phyloP scores from a whole-genome alignment of 257 asterid species.

The Rubia yunnanensis region DNA sequence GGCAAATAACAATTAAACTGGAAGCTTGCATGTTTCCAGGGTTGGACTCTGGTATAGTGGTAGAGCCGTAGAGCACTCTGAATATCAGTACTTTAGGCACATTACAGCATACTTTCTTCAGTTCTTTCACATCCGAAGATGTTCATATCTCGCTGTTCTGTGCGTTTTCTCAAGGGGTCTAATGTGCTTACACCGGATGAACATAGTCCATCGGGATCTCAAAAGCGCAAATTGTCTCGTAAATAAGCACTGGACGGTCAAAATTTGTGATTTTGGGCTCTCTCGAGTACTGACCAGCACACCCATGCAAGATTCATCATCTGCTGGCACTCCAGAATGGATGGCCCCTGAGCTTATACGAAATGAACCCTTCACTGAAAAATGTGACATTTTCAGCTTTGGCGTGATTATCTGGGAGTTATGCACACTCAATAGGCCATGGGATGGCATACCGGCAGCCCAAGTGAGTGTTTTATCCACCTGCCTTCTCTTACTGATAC shows the following conservation, averaged over 20 bases:
- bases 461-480: slow-evolving; percentile 35
- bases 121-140: neutral
- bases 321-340: slow-evolving; percentile 97
- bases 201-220: slow-evolving; percentile 78
- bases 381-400: slow-evolving; percentile 78
- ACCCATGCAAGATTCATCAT: slow-evolving; percentile 51
- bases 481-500: neutral
- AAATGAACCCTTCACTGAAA: slow-evolving; percentile 82
- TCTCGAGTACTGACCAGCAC: slow-evolving; percentile 47
- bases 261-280: slow-evolving; percentile 91
- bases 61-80: neutral
- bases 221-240: slow-evolving; percentile 94
- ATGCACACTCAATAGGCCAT: slow-evolving; percentile 72
- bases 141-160: neutral
- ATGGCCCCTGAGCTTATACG: slow-evolving; percentile 96
- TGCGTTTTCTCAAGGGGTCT: slow-evolving; percentile 49
- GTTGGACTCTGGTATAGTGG: no score
- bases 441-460: slow-evolving; percentile 74
- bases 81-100: neutral
- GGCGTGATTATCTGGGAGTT: slow-evolving; percentile 94
- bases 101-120: neutral
- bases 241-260: slow-evolving; percentile 77
- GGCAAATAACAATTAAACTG: neutral
- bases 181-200: slow-evolving; percentile 81
- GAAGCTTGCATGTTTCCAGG: neutral